Conservation (phyloP, 495 filamentous ascomycete genomes). For the Hyaloscypha variabilis region DNA sequence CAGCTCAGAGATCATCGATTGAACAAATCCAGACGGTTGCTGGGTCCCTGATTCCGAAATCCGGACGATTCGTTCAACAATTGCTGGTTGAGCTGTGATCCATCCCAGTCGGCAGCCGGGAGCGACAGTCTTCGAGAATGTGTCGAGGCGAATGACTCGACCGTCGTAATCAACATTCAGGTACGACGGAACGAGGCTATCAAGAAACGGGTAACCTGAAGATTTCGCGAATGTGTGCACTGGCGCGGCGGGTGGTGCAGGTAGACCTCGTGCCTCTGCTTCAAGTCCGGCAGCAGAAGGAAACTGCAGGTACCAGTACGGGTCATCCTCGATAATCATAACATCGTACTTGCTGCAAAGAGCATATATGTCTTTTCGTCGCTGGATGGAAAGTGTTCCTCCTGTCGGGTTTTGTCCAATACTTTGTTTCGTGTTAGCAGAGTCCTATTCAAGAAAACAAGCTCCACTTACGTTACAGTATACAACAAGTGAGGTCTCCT, state of each 20-base stretch:
- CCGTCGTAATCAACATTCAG: slow-evolving; percentile 76
- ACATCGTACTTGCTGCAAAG: slow-evolving; percentile 85
- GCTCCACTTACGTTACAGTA: slow-evolving; percentile 80
- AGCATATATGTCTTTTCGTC: slow-evolving; percentile 77
- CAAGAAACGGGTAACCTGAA: slow-evolving; percentile 76
- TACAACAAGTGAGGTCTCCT: slow-evolving; percentile 85
- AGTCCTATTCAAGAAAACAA: background rate
- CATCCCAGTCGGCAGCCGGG: slow-evolving; percentile 82
- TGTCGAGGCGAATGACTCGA: slow-evolving; percentile 82
- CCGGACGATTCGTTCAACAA: slow-evolving; percentile 72
- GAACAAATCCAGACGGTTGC: slow-evolving; percentile 87
- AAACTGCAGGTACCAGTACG: slow-evolving; percentile 95
- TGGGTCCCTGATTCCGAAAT: slow-evolving; percentile 78
- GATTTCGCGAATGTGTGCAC: slow-evolving; percentile 50
- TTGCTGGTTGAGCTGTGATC: slow-evolving; percentile 76
- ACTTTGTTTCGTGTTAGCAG: slow-evolving; percentile 38
- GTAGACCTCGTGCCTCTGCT: slow-evolving; percentile 37
- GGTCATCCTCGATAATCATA: slow-evolving; percentile 92
- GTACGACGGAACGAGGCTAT: slow-evolving; percentile 80
- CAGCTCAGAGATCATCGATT: slow-evolving; percentile 75
- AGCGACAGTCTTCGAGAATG: slow-evolving; percentile 82
- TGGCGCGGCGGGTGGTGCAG: slow-evolving; percentile 4
- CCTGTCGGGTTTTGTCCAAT: slow-evolving; percentile 93
- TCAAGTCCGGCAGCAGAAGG: slow-evolving; percentile 59
- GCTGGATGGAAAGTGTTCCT: slow-evolving; percentile 66